Percentiles rank a stretch among this genome's conserved stretches.
These are phyloP conservation scores for Stentor roeselii DNA, from an alignment of 73 alveolate genomes.

Conservation along the genomic window DNA sequence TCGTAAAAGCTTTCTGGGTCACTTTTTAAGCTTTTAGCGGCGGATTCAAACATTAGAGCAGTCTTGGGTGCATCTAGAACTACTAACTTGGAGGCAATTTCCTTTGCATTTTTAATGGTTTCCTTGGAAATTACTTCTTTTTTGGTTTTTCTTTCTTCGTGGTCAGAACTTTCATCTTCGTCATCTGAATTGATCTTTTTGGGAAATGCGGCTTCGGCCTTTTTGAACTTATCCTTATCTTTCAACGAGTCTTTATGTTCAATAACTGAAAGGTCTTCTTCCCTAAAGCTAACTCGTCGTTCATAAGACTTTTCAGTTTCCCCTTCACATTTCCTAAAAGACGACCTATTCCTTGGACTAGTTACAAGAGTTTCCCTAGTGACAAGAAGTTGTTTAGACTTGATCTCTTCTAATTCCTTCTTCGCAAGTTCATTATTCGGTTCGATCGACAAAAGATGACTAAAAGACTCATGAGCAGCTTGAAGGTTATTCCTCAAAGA, in stretches of 20 bases:
- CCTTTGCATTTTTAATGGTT: background rate
- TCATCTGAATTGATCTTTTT: background rate
- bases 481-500: conserved; percentile 50
- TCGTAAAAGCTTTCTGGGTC: background rate
- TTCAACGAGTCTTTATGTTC: background rate
- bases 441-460: conserved; percentile 54
- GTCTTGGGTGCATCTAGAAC: background rate
- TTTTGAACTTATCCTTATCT: background rate
- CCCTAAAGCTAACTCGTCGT: background rate
- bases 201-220: background rate
- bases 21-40: background rate
- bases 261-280: background rate
- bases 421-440: conserved; percentile 67
- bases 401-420: conserved; percentile 57
- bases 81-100: background rate
- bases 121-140: background rate
- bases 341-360: no score
- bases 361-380: no score
- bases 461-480: conserved; percentile 69
- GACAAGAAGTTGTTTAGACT: no score
- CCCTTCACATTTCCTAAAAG: no score
- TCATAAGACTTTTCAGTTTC: background rate
- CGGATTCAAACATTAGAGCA: background rate
- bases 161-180: no score
- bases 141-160: background rate